phyloP scores from a whole-genome alignment of 2,329 filamentous ascomycete species.

The Aspergillus tamarii region DNA sequence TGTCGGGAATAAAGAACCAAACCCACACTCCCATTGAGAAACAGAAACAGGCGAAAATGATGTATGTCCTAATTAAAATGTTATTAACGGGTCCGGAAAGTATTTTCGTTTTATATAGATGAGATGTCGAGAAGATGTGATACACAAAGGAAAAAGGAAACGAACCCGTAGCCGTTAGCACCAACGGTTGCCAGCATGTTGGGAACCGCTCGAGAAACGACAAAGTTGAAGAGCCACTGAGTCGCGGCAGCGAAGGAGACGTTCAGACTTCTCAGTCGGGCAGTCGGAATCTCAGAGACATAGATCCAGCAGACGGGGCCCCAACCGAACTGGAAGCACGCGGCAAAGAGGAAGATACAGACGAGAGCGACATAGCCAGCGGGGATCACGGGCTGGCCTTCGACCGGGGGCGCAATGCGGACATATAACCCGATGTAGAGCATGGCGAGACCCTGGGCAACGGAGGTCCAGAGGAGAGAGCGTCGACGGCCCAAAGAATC shows the following conservation, averaged over 20 bases:
- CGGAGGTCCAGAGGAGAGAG: constrained; percentile 66
- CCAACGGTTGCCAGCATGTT: constrained; percentile 66
- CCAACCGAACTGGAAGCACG: constrained; percentile 72
- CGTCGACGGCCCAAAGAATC: constrained; percentile 70
- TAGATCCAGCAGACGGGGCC: constrained; percentile 75
- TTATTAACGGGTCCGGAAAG: too few relatives aligned
- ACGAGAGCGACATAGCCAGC: constrained; percentile 72
- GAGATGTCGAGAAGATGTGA: constrained; percentile 21
- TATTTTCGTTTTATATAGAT: too few relatives aligned
- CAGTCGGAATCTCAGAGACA: constrained; percentile 70
- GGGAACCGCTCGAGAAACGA: constrained; percentile 68
- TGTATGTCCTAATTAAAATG: constrained; percentile 54
- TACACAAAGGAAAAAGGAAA: constrained; percentile 15
- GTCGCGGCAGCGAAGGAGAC: constrained; percentile 70
- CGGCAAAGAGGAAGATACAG: constrained; percentile 73
- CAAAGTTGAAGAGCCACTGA: constrained; percentile 76
- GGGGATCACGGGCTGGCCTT: constrained; percentile 58
- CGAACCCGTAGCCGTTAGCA: constrained; percentile 52
- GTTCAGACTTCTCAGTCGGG: constrained; percentile 67
- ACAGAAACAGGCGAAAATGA: constrained; percentile 70
- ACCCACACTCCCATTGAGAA: constrained; percentile 67
- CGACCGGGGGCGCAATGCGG: constrained; percentile 48
- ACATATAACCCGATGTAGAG: constrained; percentile 74
- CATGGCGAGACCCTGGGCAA: constrained; percentile 63
- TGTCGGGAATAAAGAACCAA: constrained; percentile 72